Conservation (phyloP, 352 stramenopile species). For the Aphanomyces astaci region DNA sequence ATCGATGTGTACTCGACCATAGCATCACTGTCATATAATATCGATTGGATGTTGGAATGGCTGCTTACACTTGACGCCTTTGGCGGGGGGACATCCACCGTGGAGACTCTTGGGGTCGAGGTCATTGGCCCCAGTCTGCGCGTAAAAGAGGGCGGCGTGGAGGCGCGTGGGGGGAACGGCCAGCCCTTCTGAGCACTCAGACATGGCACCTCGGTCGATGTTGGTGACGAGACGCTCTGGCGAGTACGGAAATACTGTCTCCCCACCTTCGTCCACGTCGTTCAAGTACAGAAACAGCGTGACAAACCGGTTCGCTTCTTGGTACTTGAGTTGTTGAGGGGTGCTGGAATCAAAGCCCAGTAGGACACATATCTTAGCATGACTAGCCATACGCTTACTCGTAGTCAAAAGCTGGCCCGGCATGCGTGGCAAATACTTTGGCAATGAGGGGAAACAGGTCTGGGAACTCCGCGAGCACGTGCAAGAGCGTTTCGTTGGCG, state of each 20-base stretch:
- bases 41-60: too few species aligned
- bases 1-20: too few species aligned
- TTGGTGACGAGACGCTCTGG: constrained; percentile 59
- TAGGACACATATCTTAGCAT: too few species aligned
- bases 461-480: constrained; percentile 32
- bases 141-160: constrained; percentile 77
- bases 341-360: background rate
- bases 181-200: constrained; percentile 66
- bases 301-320: constrained; percentile 90
- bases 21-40: too few species aligned
- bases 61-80: constrained; percentile 58
- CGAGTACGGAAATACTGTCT: constrained; percentile 95
- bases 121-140: constrained; percentile 63
- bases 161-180: constrained; percentile 60
- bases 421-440: constrained; percentile 29
- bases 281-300: constrained; percentile 97
- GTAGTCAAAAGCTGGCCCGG: constrained; percentile 4
- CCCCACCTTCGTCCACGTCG: constrained; percentile 92
- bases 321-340: constrained; percentile 31
- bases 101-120: constrained; percentile 72
- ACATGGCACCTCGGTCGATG: constrained; percentile 72
- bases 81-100: constrained; percentile 68
- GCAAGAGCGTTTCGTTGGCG: constrained; percentile 40
- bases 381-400: too few species aligned
- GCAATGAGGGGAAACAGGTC: constrained; percentile 41